A percentile compares a stretch with the other conserved stretches of the same genome.
Evolutionary conservation across 1,139 yeast species (phyloP).

Genomic region (Hanseniaspora gamundiae): DNA sequence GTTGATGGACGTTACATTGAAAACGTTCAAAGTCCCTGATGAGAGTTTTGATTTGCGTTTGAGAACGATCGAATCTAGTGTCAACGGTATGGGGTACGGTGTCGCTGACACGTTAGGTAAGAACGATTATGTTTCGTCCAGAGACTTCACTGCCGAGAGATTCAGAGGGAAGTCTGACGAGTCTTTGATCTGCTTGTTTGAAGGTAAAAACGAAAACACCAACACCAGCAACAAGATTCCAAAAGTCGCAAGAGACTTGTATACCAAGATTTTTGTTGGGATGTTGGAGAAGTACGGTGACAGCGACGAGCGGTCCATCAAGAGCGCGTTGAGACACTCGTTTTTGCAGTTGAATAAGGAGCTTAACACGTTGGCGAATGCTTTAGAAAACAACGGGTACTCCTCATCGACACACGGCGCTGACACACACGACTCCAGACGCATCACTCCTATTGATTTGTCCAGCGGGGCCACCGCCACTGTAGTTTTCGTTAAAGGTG

Average conservation of each 20-base stretch:
- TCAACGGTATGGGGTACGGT: constrained; percentile 74
- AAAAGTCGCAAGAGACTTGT: constrained; percentile 63
- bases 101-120: constrained; percentile 80
- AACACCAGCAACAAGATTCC: constrained; percentile 60
- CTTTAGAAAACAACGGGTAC: constrained; percentile 18
- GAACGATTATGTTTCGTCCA: constrained; percentile 51
- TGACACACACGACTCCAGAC: constrained; percentile 23
- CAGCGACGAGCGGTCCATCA: constrained; percentile 33
- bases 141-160: constrained; percentile 81
- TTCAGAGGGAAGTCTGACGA: constrained; percentile 72
- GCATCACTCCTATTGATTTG: constrained; percentile 48
- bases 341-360: constrained; percentile 74
- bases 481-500: constrained; percentile 63
- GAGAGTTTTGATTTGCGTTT: constrained; percentile 75
- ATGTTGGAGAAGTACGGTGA: constrained; percentile 54
- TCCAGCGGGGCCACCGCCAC: constrained; percentile 82
- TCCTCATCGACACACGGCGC: constrained; percentile 25
- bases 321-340: constrained; percentile 67
- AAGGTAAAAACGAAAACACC: constrained; percentile 59
- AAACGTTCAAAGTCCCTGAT: constrained; percentile 76
- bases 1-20: constrained; percentile 87
- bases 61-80: constrained; percentile 81
- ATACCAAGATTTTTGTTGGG: constrained; percentile 55
- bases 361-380: constrained; percentile 39
- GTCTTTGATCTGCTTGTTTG: constrained; percentile 71